These are phyloP conservation scores for Metarhizium brunneum DNA, from an alignment of 2,329 filamentous ascomycete species.

Conservation along the genomic window DNA sequence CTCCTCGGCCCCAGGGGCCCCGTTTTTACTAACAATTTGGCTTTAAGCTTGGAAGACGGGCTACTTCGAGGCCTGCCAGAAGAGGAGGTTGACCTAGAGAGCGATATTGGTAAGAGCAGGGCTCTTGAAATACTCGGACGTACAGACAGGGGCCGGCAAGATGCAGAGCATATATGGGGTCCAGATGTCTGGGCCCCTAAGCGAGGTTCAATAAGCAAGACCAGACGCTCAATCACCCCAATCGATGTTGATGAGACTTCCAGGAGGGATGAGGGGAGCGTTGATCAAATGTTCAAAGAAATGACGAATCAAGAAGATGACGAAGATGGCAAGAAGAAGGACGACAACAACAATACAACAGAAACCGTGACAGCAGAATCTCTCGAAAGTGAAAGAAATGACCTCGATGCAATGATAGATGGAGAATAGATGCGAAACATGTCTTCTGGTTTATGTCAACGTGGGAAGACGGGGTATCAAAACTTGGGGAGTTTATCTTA, in stretches of 20 bases:
- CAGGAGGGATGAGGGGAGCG: constrained; percentile 34
- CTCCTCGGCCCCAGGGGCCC: constrained; percentile 35
- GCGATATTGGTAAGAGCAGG: constrained; percentile 37
- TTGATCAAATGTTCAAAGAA: constrained; percentile 47
- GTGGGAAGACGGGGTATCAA: background rate
- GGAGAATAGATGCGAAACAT: constrained; percentile 22
- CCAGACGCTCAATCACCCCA: constrained; percentile 17
- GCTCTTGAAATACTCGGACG: constrained; percentile 43
- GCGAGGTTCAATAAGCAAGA: constrained; percentile 19
- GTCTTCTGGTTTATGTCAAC: background rate
- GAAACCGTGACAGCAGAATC: constrained; percentile 31
- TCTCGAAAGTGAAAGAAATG: constrained; percentile 36
- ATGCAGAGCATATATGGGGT: constrained; percentile 43
- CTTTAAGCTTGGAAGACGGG: constrained; percentile 39
- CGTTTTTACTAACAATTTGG: constrained; percentile 29
- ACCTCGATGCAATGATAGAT: constrained; percentile 36
- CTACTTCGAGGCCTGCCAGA: constrained; percentile 35
- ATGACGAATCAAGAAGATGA: constrained; percentile 46
- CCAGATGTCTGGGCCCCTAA: constrained; percentile 34
- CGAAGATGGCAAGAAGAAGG: constrained; percentile 30
- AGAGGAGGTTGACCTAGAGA: constrained; percentile 34
- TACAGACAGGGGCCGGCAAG: constrained; percentile 39
- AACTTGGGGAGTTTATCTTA: background rate
- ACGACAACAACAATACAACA: constrained; percentile 13
- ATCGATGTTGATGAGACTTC: constrained; percentile 19